Percentiles rank a stretch among this genome's conserved stretches.
These are phyloP conservation scores for Fusarium aywerte DNA, from an alignment of 2,329 filamentous ascomycete genomes.

Conservation along the genomic window DNA sequence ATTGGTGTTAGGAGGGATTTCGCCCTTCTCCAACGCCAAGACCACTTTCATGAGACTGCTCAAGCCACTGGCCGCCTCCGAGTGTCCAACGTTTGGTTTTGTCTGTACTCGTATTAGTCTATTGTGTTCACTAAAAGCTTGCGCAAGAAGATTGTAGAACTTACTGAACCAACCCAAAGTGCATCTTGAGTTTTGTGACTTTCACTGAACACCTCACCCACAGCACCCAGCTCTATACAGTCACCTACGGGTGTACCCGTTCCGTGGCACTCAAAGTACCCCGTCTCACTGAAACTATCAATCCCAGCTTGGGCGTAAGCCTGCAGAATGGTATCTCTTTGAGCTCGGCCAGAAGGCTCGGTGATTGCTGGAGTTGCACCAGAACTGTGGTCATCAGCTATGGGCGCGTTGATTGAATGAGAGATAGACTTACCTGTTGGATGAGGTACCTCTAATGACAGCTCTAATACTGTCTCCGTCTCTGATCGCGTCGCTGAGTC, in stretches of 20 bases:
- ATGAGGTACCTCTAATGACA: slow-evolving; percentile 59
- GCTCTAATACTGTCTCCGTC: slow-evolving; percentile 63
- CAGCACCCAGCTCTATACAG: slow-evolving; percentile 48
- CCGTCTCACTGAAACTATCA: slow-evolving; percentile 40
- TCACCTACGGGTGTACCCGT: slow-evolving; percentile 48
- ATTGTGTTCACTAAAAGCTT: accelerated
- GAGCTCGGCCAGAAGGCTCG: slow-evolving; percentile 58
- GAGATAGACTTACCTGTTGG: slow-evolving; percentile 53
- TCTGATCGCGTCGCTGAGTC: slow-evolving; percentile 60
- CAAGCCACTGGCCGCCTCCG: slow-evolving; percentile 46
- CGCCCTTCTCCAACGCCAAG: slow-evolving; percentile 42
- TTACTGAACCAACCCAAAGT: slow-evolving; percentile 58
- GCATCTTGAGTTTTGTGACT: slow-evolving; percentile 37
- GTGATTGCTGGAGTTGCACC: slow-evolving; percentile 62
- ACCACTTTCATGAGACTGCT: slow-evolving; percentile 46
- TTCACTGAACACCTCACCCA: slow-evolving; percentile 48
- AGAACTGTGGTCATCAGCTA: slow-evolving; percentile 51
- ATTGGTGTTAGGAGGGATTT: slow-evolving; percentile 44
- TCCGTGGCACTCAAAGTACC: slow-evolving; percentile 48
- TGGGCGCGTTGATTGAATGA: slow-evolving; percentile 35
- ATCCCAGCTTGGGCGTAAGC: slow-evolving; percentile 40
- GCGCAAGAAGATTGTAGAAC: slow-evolving; percentile 39
- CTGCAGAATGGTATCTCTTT: slow-evolving; percentile 51
- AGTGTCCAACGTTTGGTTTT: slow-evolving; percentile 46
- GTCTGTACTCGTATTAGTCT: slow-evolving; percentile 44